phyloP scores from a whole-genome alignment of 768 basidiomycete species.

The Kwoniella heveanensis region DNA sequence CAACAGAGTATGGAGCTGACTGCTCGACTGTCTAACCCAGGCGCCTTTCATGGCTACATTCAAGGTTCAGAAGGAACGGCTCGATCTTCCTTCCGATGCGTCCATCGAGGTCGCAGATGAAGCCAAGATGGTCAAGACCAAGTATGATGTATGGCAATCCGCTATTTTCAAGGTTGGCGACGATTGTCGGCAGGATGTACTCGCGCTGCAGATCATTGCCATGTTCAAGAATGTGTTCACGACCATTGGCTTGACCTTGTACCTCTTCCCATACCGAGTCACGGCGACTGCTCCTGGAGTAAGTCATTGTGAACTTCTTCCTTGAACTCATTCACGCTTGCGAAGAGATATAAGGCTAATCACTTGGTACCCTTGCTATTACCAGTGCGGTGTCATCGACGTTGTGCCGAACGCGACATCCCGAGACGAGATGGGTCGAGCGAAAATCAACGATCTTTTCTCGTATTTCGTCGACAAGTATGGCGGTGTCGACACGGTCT shows the following conservation, averaged over 20 bases:
- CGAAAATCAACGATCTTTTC: constrained; percentile 93
- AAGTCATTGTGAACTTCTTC: constrained; percentile 52
- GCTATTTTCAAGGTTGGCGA: constrained; percentile 99
- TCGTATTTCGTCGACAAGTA: constrained; percentile 94
- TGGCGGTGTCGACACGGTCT: constrained; percentile 81
- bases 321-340: background rate
- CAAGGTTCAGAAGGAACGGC: constrained; percentile 86
- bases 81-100: constrained; percentile 69
- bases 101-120: constrained; percentile 67
- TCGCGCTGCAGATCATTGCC: constrained; percentile 93
- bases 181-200: constrained; percentile 97
- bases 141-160: constrained; percentile 90
- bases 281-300: constrained; percentile 96
- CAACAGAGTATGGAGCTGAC: constrained; percentile 18
- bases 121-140: constrained; percentile 43
- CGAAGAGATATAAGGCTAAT: background rate
- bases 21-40: constrained; percentile 58
- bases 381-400: constrained; percentile 94
- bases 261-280: constrained; percentile 93
- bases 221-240: constrained; percentile 99
- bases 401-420: constrained; percentile 98
- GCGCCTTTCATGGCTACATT: constrained; percentile 99
- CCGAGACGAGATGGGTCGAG: constrained; percentile 97
- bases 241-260: constrained; percentile 80
- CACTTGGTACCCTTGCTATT: background rate